These are phyloP conservation scores for Henckelia pumila DNA, from an alignment of 257 asterid genomes.

Conservation along the genomic window DNA sequence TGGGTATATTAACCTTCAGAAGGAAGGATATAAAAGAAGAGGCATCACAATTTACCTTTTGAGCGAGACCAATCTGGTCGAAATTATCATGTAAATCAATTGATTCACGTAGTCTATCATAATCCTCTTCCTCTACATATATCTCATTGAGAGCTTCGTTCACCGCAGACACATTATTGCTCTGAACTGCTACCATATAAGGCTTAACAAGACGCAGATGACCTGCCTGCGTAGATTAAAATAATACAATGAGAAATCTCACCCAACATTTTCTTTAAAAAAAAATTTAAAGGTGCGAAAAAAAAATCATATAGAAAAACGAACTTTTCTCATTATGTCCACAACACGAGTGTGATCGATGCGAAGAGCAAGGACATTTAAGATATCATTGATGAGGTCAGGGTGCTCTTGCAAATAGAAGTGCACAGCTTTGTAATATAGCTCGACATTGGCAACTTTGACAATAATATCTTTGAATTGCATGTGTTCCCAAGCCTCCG, in stretches of 20 bases:
- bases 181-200: constrained; percentile 94
- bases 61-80: constrained; percentile 94
- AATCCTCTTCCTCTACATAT: constrained; percentile 91
- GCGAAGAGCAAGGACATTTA: constrained; percentile 93
- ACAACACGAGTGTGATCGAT: constrained; percentile 93
- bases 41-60: constrained; percentile 49
- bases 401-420: constrained; percentile 71
- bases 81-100: constrained; percentile 82
- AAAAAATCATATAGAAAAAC: constrained; percentile 9
- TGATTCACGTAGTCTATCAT: constrained; percentile 87
- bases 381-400: constrained; percentile 81
- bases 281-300: constrained; percentile 1
- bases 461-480: constrained; percentile 54
- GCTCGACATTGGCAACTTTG: constrained; percentile 61
- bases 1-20: neutral
- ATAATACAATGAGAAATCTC: constrained; percentile 16
- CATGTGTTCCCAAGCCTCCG: constrained; percentile 69
- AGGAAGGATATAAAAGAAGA: neutral
- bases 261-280: neutral
- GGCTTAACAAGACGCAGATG: constrained; percentile 89
- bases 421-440: constrained; percentile 61
- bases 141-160: constrained; percentile 92
- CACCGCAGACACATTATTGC: constrained; percentile 88
- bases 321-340: constrained; percentile 91
- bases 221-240: constrained; percentile 60